Evolutionary conservation across 805 yeast species (phyloP).

Genomic region (Suhomyces vadensis): DNA sequence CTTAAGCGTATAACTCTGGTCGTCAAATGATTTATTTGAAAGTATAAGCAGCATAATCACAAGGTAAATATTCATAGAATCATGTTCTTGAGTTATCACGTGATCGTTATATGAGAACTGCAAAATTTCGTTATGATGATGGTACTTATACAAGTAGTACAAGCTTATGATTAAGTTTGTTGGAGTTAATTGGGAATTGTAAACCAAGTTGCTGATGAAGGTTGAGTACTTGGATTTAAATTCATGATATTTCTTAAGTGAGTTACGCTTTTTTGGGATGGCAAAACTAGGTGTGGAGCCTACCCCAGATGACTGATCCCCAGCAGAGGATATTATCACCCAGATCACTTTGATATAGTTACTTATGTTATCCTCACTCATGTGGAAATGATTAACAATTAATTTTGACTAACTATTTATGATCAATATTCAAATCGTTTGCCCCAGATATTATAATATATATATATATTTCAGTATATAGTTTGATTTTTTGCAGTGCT

Average conservation of each 20-base stretch:
- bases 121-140: conserved; percentile 11
- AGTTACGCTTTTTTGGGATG: not conserved
- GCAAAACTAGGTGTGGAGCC: not conserved
- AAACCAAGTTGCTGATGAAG: conserved; percentile 17
- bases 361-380: conserved; percentile 4
- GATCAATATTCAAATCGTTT: not conserved
- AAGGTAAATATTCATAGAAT: conserved; percentile 22
- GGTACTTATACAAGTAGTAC: conserved; percentile 26
- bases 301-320: not conserved
- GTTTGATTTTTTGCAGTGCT: conserved; percentile 2
- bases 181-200: conserved; percentile 23
- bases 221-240: conserved; percentile 9
- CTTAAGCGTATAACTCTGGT: conserved; percentile 50
- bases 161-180: conserved; percentile 26
- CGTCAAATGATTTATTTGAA: conserved; percentile 48
- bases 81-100: conserved; percentile 12
- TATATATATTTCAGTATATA: not conserved
- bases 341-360: conserved; percentile 16
- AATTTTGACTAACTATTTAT: not conserved
- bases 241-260: conserved; percentile 10
- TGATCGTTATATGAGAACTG: conserved; percentile 1
- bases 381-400: not conserved
- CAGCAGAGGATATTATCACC: conserved; percentile 10
- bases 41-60: conserved; percentile 28
- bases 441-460: not conserved